Conservation (phyloP, 106 monocot species). For the Chionographis japonica region DNA sequence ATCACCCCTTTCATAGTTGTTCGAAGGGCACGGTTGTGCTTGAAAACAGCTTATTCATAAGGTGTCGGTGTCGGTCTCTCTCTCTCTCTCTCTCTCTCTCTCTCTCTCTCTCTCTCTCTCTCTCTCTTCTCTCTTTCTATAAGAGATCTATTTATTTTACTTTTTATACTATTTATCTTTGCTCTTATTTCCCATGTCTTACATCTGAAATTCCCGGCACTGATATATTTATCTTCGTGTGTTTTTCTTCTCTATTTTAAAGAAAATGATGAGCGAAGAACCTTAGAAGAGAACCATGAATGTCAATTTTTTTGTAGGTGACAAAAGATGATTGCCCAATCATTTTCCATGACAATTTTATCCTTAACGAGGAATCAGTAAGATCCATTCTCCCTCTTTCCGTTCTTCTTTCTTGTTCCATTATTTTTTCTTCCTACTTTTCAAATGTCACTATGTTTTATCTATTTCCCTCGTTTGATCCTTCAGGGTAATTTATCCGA, state of each 20-base stretch:
- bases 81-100: too few species aligned
- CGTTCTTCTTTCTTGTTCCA: background rate
- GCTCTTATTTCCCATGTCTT: too few species aligned
- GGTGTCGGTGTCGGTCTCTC: too few species aligned
- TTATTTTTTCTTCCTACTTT: background rate
- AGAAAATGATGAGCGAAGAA: background rate
- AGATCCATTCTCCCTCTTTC: constrained; percentile 15
- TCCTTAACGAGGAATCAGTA: constrained; percentile 65
- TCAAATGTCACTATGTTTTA: background rate
- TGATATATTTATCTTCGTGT: too few species aligned
- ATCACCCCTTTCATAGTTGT: too few species aligned
- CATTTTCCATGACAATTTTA: constrained; percentile 81
- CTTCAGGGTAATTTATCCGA: constrained; percentile 44
- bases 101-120: too few species aligned
- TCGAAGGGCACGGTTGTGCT: too few species aligned
- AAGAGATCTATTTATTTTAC: too few species aligned
- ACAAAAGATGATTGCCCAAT: constrained; percentile 75
- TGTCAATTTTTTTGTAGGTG: constrained; percentile 56
- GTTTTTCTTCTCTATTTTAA: background rate
- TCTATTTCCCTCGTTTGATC: background rate
- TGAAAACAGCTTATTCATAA: too few species aligned
- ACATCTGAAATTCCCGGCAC: too few species aligned
- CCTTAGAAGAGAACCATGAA: constrained; percentile 21
- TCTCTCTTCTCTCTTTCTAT: too few species aligned
- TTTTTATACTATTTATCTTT: too few species aligned